Percentiles rank a stretch among this genome's conserved stretches.
These are phyloP conservation scores for Endotrypanum monterogeii DNA, from an alignment of 208 protist genomes.

Conservation along the genomic window DNA sequence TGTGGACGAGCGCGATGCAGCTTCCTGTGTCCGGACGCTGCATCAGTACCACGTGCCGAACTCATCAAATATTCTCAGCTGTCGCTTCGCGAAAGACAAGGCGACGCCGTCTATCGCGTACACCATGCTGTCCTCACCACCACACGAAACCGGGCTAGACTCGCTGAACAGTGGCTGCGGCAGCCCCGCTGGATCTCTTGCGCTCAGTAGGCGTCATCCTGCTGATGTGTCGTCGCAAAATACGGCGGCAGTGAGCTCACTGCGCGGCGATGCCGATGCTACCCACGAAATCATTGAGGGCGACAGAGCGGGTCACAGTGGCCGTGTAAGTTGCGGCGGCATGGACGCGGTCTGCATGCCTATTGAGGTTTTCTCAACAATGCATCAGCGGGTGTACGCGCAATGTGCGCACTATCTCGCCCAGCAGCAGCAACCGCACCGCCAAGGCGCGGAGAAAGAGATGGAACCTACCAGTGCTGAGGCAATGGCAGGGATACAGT, in stretches of 20 bases:
- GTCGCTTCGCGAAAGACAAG: conserved; percentile 59
- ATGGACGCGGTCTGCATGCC: conserved; percentile 21
- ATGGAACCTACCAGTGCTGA: neutral
- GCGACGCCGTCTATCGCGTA: conserved; percentile 60
- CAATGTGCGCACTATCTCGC: conserved; percentile 9
- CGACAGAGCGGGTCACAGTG: neutral
- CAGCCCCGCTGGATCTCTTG: neutral
- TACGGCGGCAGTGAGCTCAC: neutral
- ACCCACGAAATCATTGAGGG: neutral
- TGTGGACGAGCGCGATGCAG: conserved; percentile 40
- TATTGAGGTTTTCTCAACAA: conserved; percentile 21
- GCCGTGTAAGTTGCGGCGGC: neutral
- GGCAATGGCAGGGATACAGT: neutral
- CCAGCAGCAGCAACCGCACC: neutral
- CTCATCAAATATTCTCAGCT: conserved; percentile 36
- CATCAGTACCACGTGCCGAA: conserved; percentile 15
- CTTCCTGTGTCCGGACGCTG: conserved; percentile 40
- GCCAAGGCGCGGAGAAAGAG: neutral
- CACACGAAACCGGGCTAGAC: neutral
- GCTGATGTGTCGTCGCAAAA: neutral
- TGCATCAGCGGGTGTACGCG: conserved; percentile 20
- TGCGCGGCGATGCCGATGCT: neutral
- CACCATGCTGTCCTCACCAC: neutral
- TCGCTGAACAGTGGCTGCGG: neutral
- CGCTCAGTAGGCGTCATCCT: neutral